Evolutionary conservation across 179 eudicot species (phyloP), one percentile per base, ranked within the genome.

Genomic region (Sideroxylon spinosum): DNA sequence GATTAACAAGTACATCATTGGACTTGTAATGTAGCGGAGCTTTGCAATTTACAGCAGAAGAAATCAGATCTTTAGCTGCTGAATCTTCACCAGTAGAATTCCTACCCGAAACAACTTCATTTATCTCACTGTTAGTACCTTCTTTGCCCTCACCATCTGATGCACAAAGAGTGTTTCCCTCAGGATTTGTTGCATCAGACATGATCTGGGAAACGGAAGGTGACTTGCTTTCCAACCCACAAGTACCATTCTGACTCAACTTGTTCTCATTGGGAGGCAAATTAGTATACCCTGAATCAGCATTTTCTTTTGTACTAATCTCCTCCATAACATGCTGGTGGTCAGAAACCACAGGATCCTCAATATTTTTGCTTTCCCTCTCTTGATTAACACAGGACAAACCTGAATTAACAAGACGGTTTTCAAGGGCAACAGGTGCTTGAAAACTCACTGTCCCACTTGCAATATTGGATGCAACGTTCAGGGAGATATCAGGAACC

Each of bases 401-500:
- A 76, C 49, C 75, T 60, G 68, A 78, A 66, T 28, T 71, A 69
- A 48, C 46, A n/a, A 46, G 46, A 63, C 67, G 25, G 57, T 53
- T 64, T 70, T 73, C 79, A 68, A 74, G 78, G 37, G 80, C 76
- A 44, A 81, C 72, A 66, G 44, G 87, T 53, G 84, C 86, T 16
- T 74, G 73, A 70, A 76, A 55, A 68, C 60, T 71, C 12, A 78
- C 69, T 63, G 84, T 80, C 48, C n/a, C 81, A 67, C 81, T 66
- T 68, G 80, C 86, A 50, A 81, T 79, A 78, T 85, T 80, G 50
- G 78, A 80, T 74, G 77, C 64, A 32, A 76, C 86, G 46, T 82
- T 83, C 77, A 76, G 57, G 60, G 79, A 26, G 37, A 68, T 80
- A 71, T 85, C 75, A 68, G 71, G 78, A 37, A 28, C 57, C 80